Percentiles rank a stretch among this genome's conserved stretches.
Evolutionary conservation across 208 protist species (phyloP).

Genomic region (Leishmania aethiopica): DNA sequence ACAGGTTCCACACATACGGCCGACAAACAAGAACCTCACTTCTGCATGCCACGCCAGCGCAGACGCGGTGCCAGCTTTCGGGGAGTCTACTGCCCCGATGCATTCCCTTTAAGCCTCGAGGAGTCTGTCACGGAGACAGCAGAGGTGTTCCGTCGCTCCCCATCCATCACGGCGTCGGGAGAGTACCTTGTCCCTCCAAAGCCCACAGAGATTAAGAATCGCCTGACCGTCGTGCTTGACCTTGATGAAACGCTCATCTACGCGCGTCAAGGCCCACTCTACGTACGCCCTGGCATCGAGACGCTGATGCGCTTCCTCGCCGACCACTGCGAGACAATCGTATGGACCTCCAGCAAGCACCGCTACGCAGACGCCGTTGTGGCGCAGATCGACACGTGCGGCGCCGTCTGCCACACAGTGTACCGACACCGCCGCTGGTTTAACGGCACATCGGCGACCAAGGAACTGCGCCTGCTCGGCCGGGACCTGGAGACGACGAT

Average conservation of each 20-base stretch:
- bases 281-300: conserved; percentile 84
- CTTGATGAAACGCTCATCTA: conserved; percentile 93
- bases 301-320: conserved; percentile 80
- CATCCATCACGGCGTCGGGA: conserved; percentile 30
- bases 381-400: conserved; percentile 72
- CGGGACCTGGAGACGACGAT: conserved; percentile 74
- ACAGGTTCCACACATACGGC: neutral
- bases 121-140: conserved; percentile 19
- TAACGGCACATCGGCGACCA: conserved; percentile 56
- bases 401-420: conserved; percentile 72
- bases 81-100: conserved; percentile 34
- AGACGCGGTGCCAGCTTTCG: conserved; percentile 59
- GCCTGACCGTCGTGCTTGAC: conserved; percentile 91
- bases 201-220: conserved; percentile 33
- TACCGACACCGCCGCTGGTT: conserved; percentile 84
- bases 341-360: conserved; percentile 87
- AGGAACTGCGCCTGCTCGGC: conserved; percentile 85
- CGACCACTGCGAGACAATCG: conserved; percentile 80
- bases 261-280: conserved; percentile 83
- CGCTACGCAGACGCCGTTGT: conserved; percentile 89
- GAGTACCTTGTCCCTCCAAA: conserved; percentile 72
- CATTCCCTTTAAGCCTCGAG: conserved; percentile 13
- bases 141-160: conserved; percentile 40
- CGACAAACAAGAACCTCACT: neutral
- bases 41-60: conserved; percentile 37